Evolutionary conservation across 352 stramenopile genomes (phyloP).

Genomic region (Phytophthora europaea): DNA sequence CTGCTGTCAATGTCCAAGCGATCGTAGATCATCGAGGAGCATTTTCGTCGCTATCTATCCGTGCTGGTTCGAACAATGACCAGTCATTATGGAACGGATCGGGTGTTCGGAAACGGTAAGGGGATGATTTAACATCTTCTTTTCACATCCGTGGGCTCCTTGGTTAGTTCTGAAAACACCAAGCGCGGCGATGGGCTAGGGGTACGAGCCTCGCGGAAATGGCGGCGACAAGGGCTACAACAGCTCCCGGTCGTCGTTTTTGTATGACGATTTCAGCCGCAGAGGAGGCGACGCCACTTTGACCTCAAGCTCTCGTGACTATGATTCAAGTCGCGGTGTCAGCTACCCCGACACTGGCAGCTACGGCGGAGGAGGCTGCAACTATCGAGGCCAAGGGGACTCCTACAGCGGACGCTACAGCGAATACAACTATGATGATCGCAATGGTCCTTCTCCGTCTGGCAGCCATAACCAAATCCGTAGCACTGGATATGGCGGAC

Average conservation of each 20-base stretch:
- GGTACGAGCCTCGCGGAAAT: constrained; percentile 10
- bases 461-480: not conserved
- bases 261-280: constrained; percentile 5
- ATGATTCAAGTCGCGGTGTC: not conserved
- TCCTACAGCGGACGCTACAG: constrained; percentile 11
- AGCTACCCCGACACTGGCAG: not conserved
- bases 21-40: too few species aligned
- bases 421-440: not conserved
- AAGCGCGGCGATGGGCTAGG: constrained; percentile 25
- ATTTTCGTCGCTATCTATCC: too few species aligned
- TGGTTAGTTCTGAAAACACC: not conserved
- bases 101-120: too few species aligned
- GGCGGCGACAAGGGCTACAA: not conserved
- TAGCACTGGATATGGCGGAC: constrained; percentile 3
- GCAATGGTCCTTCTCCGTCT: not conserved
- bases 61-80: too few species aligned
- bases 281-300: constrained; percentile 2
- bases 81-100: too few species aligned
- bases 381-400: constrained; percentile 17
- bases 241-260: constrained; percentile 11
- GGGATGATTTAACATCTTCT: too few species aligned
- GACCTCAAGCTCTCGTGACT: constrained; percentile 14
- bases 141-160: too few species aligned
- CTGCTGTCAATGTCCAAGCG: too few species aligned
- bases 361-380: constrained; percentile 7